Conservation (phyloP, 83 land plant genomes). For the Picea abies region DNA sequence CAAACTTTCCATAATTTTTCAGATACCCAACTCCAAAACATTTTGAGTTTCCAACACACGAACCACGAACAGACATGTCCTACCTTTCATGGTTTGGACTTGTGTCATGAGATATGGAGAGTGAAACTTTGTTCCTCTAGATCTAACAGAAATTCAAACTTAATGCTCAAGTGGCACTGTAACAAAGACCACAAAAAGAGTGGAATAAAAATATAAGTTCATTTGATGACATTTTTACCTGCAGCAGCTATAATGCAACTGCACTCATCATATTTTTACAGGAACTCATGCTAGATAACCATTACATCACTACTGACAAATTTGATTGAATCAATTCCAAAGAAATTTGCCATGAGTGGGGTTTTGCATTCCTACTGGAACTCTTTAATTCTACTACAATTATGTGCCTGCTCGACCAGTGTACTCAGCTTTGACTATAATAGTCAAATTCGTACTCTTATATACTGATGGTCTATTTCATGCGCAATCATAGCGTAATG, state of each 20-base stretch:
- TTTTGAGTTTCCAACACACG: no score
- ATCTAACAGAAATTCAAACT: background rate
- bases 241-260: constrained; percentile 10
- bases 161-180: no score
- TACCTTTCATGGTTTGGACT: background rate
- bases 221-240: background rate
- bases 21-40: no score
- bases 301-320: constrained; percentile 9
- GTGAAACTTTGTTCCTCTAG: background rate
- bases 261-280: constrained; percentile 3
- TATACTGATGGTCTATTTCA: constrained; percentile 2
- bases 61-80: no score
- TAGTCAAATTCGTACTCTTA: constrained; percentile 6
- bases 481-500: constrained; percentile 1
- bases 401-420: constrained; percentile 1
- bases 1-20: no score
- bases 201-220: background rate
- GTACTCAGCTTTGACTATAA: background rate
- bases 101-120: background rate
- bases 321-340: background rate
- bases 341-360: background rate
- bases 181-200: no score
- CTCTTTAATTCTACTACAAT: no score
- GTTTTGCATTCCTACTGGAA: no score
- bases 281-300: background rate